Evolutionary conservation across 169 alveolate species (phyloP), one percentile per base, ranked within the genome.

Genomic region (Plasmodium vinckei): DNA sequence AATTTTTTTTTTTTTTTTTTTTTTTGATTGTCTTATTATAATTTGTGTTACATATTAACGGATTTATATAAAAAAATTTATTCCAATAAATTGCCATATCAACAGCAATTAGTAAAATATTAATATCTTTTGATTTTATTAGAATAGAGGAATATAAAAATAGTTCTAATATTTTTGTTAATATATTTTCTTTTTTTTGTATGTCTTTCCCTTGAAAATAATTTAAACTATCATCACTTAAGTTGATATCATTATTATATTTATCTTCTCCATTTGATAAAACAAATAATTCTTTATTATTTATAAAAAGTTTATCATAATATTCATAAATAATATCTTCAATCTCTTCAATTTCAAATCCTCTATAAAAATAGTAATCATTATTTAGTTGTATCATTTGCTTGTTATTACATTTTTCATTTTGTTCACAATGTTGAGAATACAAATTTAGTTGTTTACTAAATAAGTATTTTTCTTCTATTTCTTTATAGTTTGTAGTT

Each of bases 61-160:
- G 77, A 19, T 42, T 75, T 73, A 75, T 61, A 42, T 61, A 75
- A 12, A 75, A 67, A 27, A 46, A 75, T 25, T 42, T 60, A 42
- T 44, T 25, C 88, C 88, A 75, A 44, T 63, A 75, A 23, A 75
- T 65, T 0, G 73, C 73, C 88, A 75, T 75, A 49, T 75, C 88
- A 9, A 61, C 65, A 53, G 88, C 88, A 49, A 75, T 60, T 33
- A 63, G 49, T 46, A 46, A 61, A 47, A 75, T 63, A 56, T 63
- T 75, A 6, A 75, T 63, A 23, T 75, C 68, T 3, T 75, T 56
- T 27, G 88, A 61, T 67, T 75, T 75, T 12, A 75, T 54, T 33
- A 75, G 27, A 47, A 75, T 75, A 23, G 68, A 75, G 3, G 88
- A 49, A 39, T 17, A 63, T 51, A 75, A 25, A 47, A 61, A 75